Evolutionary conservation across 2,329 filamentous ascomycete species (phyloP), one percentile per base, ranked within the genome.

Genomic region (Cladophialophora carrionii): DNA sequence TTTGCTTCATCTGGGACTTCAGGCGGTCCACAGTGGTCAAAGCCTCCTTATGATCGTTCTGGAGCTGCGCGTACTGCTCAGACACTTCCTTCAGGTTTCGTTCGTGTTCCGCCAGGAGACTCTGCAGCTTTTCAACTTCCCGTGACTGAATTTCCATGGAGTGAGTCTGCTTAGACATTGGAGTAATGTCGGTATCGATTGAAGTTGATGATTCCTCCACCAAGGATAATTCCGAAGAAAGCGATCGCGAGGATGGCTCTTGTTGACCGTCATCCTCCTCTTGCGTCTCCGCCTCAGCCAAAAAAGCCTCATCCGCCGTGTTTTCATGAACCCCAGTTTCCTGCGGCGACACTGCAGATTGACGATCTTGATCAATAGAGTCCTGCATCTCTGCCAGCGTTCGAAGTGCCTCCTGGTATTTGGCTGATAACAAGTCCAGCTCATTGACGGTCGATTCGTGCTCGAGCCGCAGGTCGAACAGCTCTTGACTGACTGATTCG

Each of bases 201-300:
- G 87, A 88, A 72, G 83, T 83, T 72, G 87, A 86, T 75, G 90
- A 91, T 74, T 90, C 90, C 85, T 90, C 87, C 82, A 87, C 91
- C 77, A 90, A 96, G 74, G 91, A 96, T 76, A 96, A 85, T 80
- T 98, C 95, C 80, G 92, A 95, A 71, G 92, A 97, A 72, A 97
- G 89, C 74, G 92, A 96, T 77, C 89, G 92, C 81, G 92, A 93
- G 74, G 90, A 93, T 78, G 90, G 91, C 74, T 82, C 84, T 79
- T 87, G 87, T 78, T 81, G 79, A 71, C 79, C 80, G 83, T 88
- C 85, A 80, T 88, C 92, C 76, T 86, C 80, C 75, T 87, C 89
- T 79, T 85, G 89, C 52, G 61, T 41, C 58, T 60, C 57, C 73
- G 84, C 82, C 74, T 92, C 88, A 68, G 88, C 92, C 86, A 95